phyloP scores from a whole-genome alignment of 495 filamentous ascomycete species.

The Trichocladium antarcticum region DNA sequence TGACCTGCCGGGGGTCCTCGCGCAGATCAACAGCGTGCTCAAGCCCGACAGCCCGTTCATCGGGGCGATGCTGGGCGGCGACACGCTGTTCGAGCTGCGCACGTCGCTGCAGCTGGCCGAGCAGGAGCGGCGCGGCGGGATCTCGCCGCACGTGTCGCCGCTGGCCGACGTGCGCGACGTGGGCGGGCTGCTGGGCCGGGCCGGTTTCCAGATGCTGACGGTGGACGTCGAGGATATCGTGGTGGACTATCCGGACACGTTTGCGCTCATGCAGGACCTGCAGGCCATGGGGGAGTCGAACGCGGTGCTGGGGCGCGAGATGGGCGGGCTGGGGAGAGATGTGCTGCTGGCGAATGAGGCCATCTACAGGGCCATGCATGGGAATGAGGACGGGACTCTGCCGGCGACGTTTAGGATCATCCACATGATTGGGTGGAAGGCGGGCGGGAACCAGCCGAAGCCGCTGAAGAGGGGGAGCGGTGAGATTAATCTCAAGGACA shows the following conservation, averaged over 20 bases:
- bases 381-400: slow-evolving; percentile 52
- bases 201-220: slow-evolving; percentile 90
- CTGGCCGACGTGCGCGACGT: slow-evolving; percentile 88
- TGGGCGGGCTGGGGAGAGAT: slow-evolving; percentile 63
- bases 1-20: slow-evolving; percentile 73
- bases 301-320: slow-evolving; percentile 68
- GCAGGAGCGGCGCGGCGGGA: slow-evolving; percentile 74
- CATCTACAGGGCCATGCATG: slow-evolving; percentile 81
- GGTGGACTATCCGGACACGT: slow-evolving; percentile 87
- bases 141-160: slow-evolving; percentile 76
- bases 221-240: slow-evolving; percentile 96
- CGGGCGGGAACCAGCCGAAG: slow-evolving; percentile 61
- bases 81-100: slow-evolving; percentile 87
- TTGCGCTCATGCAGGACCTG: slow-evolving; percentile 83
- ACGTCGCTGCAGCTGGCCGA: slow-evolving; percentile 91
- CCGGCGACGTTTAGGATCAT: slow-evolving; percentile 90
- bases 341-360: slow-evolving; percentile 79
- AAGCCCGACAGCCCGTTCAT: slow-evolving; percentile 90
- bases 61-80: slow-evolving; percentile 91
- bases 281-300: slow-evolving; percentile 92
- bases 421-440: slow-evolving; percentile 98
- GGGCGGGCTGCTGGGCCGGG: slow-evolving; percentile 71
- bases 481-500: slow-evolving; percentile 69
- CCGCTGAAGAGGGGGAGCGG: slow-evolving; percentile 76
- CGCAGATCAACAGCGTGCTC: slow-evolving; percentile 68